Percentiles rank a stretch among this genome's conserved stretches.
These are phyloP conservation scores for Lathyrus oleraceus DNA, from an alignment of 306 rosid species.

Conservation along the genomic window DNA sequence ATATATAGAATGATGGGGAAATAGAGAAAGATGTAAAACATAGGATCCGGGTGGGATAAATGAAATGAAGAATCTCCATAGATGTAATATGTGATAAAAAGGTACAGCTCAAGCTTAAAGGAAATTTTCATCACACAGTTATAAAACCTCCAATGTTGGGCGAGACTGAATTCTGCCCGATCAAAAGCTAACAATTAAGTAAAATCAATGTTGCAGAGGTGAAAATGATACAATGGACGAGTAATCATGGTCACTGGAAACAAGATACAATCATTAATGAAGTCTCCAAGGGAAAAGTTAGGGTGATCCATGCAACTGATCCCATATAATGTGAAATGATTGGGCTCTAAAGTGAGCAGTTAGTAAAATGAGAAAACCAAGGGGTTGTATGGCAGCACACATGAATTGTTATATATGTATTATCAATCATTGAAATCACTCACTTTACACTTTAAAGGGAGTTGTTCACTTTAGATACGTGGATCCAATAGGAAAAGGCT, in stretches of 20 bases:
- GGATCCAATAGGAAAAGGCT: not conserved
- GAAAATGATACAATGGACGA: not conserved
- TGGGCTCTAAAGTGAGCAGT: not conserved
- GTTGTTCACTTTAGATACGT: not conserved
- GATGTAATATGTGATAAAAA: constrained; percentile 1
- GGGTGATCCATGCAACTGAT: not conserved
- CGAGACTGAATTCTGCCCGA: not conserved
- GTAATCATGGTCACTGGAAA: not conserved
- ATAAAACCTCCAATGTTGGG: not conserved
- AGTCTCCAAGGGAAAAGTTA: not conserved
- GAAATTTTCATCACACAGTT: not conserved
- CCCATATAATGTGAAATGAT: not conserved
- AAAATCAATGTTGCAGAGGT: not conserved
- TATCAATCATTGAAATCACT: not conserved
- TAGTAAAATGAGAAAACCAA: not conserved
- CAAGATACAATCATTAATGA: not conserved
- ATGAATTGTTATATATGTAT: not conserved
- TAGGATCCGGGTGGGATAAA: not conserved
- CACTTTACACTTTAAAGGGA: not conserved
- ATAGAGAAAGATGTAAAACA: constrained; percentile 2
- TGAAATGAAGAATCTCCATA: constrained; percentile 6
- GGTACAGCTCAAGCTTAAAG: not conserved
- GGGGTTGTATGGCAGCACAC: not conserved
- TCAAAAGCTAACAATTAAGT: not conserved
- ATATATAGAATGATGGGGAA: not conserved